Percentiles rank a stretch among this genome's conserved stretches.
These are phyloP conservation scores for Punctularia strigosozonata DNA, from an alignment of 768 basidiomycete species.

Conservation along the genomic window DNA sequence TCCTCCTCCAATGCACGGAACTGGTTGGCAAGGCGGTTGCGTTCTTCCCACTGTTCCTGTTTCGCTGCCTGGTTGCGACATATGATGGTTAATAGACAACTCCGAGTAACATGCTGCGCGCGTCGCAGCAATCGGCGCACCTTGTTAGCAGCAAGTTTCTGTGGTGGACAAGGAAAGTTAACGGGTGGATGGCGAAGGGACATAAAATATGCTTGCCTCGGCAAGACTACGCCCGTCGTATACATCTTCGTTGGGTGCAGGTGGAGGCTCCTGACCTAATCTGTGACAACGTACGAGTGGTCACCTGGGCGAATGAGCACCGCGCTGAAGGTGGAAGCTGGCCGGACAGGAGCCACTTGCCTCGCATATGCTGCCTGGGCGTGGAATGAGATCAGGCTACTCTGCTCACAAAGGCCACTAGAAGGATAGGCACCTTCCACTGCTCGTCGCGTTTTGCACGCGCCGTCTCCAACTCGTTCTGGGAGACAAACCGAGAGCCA, in stretches of 20 bases:
- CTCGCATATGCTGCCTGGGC: too few relatives aligned
- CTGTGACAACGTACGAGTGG: slow-evolving; percentile 22
- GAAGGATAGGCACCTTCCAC: slow-evolving; percentile 92
- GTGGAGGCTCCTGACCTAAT: slow-evolving; percentile 77
- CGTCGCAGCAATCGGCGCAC: slow-evolving; percentile 30
- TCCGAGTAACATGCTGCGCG: neutral
- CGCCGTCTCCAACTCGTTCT: slow-evolving; percentile 65
- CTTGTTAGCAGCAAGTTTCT: slow-evolving; percentile 89
- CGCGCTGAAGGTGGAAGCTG: neutral
- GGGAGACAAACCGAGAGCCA: slow-evolving; percentile 76
- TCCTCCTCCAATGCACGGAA: slow-evolving; percentile 86
- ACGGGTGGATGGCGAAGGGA: slow-evolving; percentile 4
- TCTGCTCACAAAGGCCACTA: too few relatives aligned
- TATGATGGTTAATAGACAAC: too few relatives aligned
- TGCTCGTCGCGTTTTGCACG: slow-evolving; percentile 67
- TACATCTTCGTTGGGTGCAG: slow-evolving; percentile 59
- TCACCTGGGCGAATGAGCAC: slow-evolving; percentile 5
- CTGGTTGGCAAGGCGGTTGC: slow-evolving; percentile 81
- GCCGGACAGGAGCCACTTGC: too few relatives aligned
- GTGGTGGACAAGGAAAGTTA: slow-evolving; percentile 7
- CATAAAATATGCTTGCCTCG: slow-evolving; percentile 48
- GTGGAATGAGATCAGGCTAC: too few relatives aligned
- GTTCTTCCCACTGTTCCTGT: slow-evolving; percentile 91
- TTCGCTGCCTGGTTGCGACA: slow-evolving; percentile 79
- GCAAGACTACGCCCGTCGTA: slow-evolving; percentile 82